Conservation (phyloP, 2,329 filamentous ascomycete species). For the Phialocephala sp. region DNA sequence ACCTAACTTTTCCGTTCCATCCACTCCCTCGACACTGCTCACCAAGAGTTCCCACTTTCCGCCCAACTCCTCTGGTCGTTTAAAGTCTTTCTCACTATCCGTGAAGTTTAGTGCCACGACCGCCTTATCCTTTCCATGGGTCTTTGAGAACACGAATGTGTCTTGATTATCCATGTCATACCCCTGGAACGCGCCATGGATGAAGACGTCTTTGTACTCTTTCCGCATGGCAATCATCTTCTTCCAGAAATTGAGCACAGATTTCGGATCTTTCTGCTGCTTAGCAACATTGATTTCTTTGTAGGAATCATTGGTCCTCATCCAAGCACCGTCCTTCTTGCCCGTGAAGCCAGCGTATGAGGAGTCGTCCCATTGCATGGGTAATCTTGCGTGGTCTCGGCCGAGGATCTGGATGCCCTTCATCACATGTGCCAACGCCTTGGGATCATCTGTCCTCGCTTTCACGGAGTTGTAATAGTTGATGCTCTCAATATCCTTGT, state of each 20-base stretch:
- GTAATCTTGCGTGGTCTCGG: slow-evolving; percentile 70
- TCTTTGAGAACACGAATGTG: slow-evolving; percentile 54
- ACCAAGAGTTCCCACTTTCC: slow-evolving; percentile 42
- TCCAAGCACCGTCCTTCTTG: slow-evolving; percentile 59
- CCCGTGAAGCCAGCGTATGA: slow-evolving; percentile 67
- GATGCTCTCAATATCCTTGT: slow-evolving; percentile 55
- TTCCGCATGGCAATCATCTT: slow-evolving; percentile 39
- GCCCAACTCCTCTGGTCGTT: slow-evolving; percentile 26
- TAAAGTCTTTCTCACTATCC: slow-evolving; percentile 40
- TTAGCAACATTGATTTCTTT: slow-evolving; percentile 61
- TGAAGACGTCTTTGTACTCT: slow-evolving; percentile 63
- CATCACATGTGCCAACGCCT: slow-evolving; percentile 53
- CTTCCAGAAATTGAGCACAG: slow-evolving; percentile 41
- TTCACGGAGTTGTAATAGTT: slow-evolving; percentile 55
- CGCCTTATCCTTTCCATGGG: slow-evolving; percentile 37
- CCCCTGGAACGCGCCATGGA: slow-evolving; percentile 63
- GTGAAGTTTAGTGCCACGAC: slow-evolving; percentile 57
- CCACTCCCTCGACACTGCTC: slow-evolving; percentile 31
- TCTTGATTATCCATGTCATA: slow-evolving; percentile 53
- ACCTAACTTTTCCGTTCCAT: slow-evolving; percentile 34
- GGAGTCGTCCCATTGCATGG: slow-evolving; percentile 67
- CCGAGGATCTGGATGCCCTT: slow-evolving; percentile 62
- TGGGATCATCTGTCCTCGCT: slow-evolving; percentile 41
- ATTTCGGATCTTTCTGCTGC: slow-evolving; percentile 47
- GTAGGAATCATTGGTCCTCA: slow-evolving; percentile 61